phyloP scores from a whole-genome alignment of 768 basidiomycete species.

The Cantharellus cinnabarinus region DNA sequence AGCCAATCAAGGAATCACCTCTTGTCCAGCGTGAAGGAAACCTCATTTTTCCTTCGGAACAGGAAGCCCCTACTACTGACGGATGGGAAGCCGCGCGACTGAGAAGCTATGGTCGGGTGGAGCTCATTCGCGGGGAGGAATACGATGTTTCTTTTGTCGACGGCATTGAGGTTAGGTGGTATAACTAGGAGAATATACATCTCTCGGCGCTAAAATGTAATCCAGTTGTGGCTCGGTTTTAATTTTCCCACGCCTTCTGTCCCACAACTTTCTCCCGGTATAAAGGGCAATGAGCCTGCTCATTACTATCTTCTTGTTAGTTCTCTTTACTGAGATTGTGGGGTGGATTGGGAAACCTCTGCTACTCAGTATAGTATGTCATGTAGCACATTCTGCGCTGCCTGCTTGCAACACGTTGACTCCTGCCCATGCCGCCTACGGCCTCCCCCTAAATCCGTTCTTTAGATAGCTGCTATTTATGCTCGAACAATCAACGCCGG shows the following conservation, averaged over 20 bases:
- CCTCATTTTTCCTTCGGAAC: background rate
- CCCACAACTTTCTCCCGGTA: too few relatives aligned
- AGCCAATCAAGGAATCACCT: background rate
- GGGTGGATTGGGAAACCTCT: conserved; percentile 80
- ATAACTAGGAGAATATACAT: too few relatives aligned
- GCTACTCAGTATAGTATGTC: conserved; percentile 56
- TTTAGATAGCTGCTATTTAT: background rate
- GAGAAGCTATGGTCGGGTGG: background rate
- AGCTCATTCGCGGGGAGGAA: background rate
- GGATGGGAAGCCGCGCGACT: background rate
- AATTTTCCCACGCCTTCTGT: too few relatives aligned
- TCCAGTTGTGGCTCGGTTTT: too few relatives aligned
- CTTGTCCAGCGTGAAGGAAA: background rate
- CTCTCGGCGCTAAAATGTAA: too few relatives aligned
- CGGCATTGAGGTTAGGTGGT: too few relatives aligned
- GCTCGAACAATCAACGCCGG: conserved; percentile 28
- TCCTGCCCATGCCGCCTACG: background rate
- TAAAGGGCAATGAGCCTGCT: conserved; percentile 5
- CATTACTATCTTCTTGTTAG: conserved; percentile 60
- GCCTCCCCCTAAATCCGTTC: background rate
- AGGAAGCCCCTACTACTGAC: background rate
- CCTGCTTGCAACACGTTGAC: background rate
- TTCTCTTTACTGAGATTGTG: conserved; percentile 65
- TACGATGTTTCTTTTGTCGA: too few relatives aligned
- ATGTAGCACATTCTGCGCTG: too few relatives aligned